phyloP scores from a whole-genome alignment of 148 eudicot genomes.

The Rhododendron kiyosumense region DNA sequence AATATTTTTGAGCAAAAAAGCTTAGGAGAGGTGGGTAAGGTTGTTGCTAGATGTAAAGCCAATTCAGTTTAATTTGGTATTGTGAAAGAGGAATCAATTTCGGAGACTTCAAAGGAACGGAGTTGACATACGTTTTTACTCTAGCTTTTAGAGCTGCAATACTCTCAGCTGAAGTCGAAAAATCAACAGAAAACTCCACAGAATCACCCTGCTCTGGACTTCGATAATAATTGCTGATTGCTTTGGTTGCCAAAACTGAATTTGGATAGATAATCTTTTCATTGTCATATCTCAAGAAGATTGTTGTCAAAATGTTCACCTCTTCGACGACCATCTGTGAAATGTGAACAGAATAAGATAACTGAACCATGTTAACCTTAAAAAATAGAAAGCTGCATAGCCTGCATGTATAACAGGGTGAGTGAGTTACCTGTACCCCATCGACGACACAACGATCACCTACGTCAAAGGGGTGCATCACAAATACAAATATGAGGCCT shows the following conservation, averaged over 20 bases:
- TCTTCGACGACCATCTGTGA: constrained; percentile 83
- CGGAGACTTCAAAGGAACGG: neutral
- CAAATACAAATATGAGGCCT: constrained; percentile 67
- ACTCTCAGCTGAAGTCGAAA: constrained; percentile 61
- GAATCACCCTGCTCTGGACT: constrained; percentile 83
- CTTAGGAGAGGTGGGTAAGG: neutral
- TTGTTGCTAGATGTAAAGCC: neutral
- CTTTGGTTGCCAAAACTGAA: constrained; percentile 57
- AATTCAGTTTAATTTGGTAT: neutral
- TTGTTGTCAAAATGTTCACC: constrained; percentile 88
- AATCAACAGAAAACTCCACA: constrained; percentile 68
- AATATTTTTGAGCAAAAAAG: neutral
- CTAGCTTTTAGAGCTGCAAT: constrained; percentile 54
- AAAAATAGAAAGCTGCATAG: neutral
- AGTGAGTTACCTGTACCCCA: constrained; percentile 63
- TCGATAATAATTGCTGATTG: constrained; percentile 79
- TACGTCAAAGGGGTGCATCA: constrained; percentile 85
- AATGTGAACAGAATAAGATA: neutral
- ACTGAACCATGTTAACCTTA: neutral
- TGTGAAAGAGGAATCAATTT: neutral
- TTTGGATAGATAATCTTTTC: constrained; percentile 81
- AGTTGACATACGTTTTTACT: constrained; percentile 44
- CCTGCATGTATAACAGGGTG: neutral
- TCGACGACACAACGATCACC: constrained; percentile 90
- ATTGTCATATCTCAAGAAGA: constrained; percentile 67